Evolutionary conservation across 306 rosid genomes (phyloP).

Genomic region (Medicago lupulina): DNA sequence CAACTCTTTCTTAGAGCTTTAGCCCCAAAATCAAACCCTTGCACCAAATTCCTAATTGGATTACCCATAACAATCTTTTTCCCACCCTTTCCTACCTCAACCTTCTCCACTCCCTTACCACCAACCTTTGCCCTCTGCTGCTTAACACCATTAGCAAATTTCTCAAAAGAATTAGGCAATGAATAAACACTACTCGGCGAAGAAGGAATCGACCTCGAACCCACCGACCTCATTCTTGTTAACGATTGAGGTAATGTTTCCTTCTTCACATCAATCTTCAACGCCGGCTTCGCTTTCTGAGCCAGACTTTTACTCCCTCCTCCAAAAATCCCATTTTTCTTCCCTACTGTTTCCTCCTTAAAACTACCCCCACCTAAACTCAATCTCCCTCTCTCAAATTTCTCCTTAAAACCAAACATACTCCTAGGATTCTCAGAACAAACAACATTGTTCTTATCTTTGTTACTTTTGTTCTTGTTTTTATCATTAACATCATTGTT

Average conservation of each 20-base stretch:
- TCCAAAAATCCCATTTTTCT: slow-evolving; percentile 45
- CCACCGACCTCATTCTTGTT: slow-evolving; percentile 56
- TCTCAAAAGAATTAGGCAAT: slow-evolving; percentile 84
- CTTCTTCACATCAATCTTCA: slow-evolving; percentile 71
- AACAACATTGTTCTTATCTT: background rate
- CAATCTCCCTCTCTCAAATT: slow-evolving; percentile 48
- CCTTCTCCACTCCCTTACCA: slow-evolving; percentile 49
- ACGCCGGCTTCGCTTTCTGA: slow-evolving; percentile 46
- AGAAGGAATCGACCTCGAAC: slow-evolving; percentile 77
- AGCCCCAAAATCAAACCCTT: slow-evolving; percentile 82
- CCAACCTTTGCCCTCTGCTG: slow-evolving; percentile 69
- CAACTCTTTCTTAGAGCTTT: slow-evolving; percentile 95
- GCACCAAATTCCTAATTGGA: slow-evolving; percentile 72
- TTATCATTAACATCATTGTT: background rate
- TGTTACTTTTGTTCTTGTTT: background rate
- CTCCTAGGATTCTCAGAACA: slow-evolving; percentile 49
- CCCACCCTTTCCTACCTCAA: slow-evolving; percentile 48
- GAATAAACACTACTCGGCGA: slow-evolving; percentile 92
- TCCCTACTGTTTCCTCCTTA: slow-evolving; percentile 62
- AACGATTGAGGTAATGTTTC: slow-evolving; percentile 61
- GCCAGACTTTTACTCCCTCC: slow-evolving; percentile 47
- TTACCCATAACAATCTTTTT: slow-evolving; percentile 58
- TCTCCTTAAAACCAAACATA: slow-evolving; percentile 45
- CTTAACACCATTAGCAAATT: slow-evolving; percentile 79
- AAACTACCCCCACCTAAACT: slow-evolving; percentile 53